These are phyloP conservation scores for Aspergillus spinulosporus DNA, from an alignment of 2,329 filamentous ascomycete genomes.

Conservation along the genomic window DNA sequence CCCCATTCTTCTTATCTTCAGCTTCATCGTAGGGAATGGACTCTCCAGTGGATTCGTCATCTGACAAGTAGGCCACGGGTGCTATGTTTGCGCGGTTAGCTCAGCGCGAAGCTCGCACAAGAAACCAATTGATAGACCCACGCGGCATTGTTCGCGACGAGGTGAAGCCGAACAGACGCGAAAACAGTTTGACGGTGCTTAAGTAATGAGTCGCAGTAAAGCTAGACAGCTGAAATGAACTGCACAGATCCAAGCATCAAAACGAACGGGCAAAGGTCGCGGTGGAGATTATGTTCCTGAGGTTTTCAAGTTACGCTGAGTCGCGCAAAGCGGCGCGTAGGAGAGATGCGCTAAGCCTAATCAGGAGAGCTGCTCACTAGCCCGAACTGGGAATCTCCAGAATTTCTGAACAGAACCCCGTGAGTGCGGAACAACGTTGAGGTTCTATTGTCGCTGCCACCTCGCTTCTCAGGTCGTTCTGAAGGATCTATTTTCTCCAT, in stretches of 20 bases:
- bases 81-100: constrained; percentile 26
- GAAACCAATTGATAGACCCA: constrained; percentile 30
- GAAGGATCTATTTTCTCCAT: constrained; percentile 18
- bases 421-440: constrained; percentile 22
- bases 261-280: not conserved
- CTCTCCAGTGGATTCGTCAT: constrained; percentile 38
- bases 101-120: constrained; percentile 13
- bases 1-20: constrained; percentile 22
- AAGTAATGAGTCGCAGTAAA: not conserved
- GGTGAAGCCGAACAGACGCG: constrained; percentile 26
- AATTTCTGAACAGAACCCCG: constrained; percentile 33
- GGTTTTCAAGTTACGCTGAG: constrained; percentile 13
- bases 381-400: constrained; percentile 34
- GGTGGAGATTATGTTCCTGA: constrained; percentile 11
- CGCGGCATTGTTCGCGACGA: constrained; percentile 41
- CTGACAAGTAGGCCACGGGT: constrained; percentile 36
- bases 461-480: constrained; percentile 17
- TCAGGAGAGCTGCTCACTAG: constrained; percentile 44
- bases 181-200: constrained; percentile 34
- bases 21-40: constrained; percentile 41
- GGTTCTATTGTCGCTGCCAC: constrained; percentile 26
- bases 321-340: constrained; percentile 30
- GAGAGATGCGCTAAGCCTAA: constrained; percentile 37
- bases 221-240: not conserved
- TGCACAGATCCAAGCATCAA: not conserved